phyloP scores from a whole-genome alignment of 2,329 filamentous ascomycete genomes.

The Rachicladosporium sp. region DNA sequence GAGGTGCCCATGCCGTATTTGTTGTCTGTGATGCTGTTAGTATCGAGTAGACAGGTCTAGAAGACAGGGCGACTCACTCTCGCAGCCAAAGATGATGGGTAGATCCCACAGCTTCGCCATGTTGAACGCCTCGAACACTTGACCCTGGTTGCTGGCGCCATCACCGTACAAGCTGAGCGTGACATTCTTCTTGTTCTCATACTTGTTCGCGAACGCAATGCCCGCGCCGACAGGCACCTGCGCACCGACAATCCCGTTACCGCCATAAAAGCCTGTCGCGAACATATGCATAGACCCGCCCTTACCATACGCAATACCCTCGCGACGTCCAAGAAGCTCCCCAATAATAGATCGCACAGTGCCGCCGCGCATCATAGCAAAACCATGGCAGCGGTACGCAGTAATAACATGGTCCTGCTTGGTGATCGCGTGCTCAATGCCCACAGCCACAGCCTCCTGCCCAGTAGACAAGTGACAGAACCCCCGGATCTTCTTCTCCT shows the following conservation, averaged over 20 bases:
- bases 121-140: constrained; percentile 99
- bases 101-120: constrained; percentile 99
- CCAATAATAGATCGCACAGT: constrained; percentile 87
- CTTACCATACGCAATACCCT: constrained; percentile 97
- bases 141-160: constrained; percentile 95
- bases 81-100: constrained; percentile 89
- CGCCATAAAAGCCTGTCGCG: constrained; percentile 91
- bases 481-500: constrained; percentile 99
- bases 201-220: constrained; percentile 93
- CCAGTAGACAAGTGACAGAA: constrained; percentile 98
- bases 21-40: constrained; percentile 57
- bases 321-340: constrained; percentile 84
- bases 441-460: constrained; percentile 92
- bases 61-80: constrained; percentile 53
- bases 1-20: constrained; percentile 99
- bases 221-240: constrained; percentile 96
- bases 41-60: no score
- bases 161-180: constrained; percentile 71
- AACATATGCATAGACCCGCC: constrained; percentile 99
- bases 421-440: constrained; percentile 91
- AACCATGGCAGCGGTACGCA: constrained; percentile 97
- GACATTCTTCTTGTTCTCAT: constrained; percentile 74
- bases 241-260: constrained; percentile 97
- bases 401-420: constrained; percentile 92
- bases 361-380: constrained; percentile 89